These are phyloP conservation scores for Colletotrichum theobromicola DNA, from an alignment of 2,329 filamentous ascomycete genomes.

Conservation along the genomic window DNA sequence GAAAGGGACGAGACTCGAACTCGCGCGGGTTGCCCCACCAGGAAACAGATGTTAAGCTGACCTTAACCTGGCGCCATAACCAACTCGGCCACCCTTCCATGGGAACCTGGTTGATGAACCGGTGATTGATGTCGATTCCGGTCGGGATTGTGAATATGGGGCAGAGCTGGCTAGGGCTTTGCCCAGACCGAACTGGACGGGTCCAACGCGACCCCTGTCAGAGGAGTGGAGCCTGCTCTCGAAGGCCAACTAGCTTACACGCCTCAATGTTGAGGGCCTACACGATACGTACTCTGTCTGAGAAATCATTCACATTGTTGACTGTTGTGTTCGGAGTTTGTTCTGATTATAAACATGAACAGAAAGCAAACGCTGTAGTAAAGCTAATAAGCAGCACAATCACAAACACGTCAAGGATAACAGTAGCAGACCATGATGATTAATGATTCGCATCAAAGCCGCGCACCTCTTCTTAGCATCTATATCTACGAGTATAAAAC, in stretches of 20 bases:
- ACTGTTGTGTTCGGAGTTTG: too few relatives aligned
- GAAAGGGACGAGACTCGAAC: constrained; percentile 1
- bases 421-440: too few relatives aligned
- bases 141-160: not conserved
- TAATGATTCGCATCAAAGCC: not conserved
- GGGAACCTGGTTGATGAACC: not conserved
- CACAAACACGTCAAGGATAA: too few relatives aligned
- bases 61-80: constrained; percentile 2
- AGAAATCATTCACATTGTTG: too few relatives aligned
- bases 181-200: not conserved
- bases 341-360: too few relatives aligned
- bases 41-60: constrained; percentile 1
- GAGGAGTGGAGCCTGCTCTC: too few relatives aligned
- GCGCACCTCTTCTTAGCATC: not conserved
- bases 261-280: too few relatives aligned
- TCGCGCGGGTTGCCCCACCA: not conserved
- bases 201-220: not conserved
- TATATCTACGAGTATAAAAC: not conserved
- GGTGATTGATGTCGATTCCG: not conserved
- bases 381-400: too few relatives aligned
- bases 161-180: not conserved
- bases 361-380: too few relatives aligned
- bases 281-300: too few relatives aligned
- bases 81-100: constrained; percentile 1
- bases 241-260: not conserved